Evolutionary conservation across 2,329 filamentous ascomycete species (phyloP), one percentile per base, ranked within the genome.

Genomic region (Curvularia hawaiiensis): DNA sequence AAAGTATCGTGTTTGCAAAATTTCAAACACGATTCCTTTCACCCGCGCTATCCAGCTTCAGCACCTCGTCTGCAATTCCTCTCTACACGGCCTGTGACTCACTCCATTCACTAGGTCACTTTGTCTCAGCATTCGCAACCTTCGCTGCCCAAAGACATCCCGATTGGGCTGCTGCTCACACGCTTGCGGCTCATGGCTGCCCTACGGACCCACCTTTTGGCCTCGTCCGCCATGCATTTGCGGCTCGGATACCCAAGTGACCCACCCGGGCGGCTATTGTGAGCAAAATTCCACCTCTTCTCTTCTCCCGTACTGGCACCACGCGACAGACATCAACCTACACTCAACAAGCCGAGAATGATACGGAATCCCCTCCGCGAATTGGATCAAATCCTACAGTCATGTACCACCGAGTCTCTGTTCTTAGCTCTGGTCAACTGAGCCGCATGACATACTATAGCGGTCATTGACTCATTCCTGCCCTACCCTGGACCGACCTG

Each of bases 181-280:
- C 48, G 50, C 53, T 59, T 61, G 63, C 59, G 63, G 64, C 64
- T 67, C 65, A 66, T 65, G 52, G 62, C 64, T 68, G 67, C 67
- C 67, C 61, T 68, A 67, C 59, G 58, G 65, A 52, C 62, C 67
- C 67, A 69, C 67, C 24, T 50, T 65, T 43, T 60, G 56, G 59
- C 63, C 62, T 52, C 55, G 61, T 60, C 57, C 49, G 58, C 62
- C 48, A 45, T 45, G 54, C 49, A 59, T 59, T 57, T 55, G 45
- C 57, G 48, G 54, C 57, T 58, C 62, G 61, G 46, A 64, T 64
- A 60, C 62, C 66, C 65, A 66, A 67, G 28, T 18, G 26, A 30
- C 63, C 65, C 65, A 66, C 63, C 56, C 55, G 35, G 53, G 66
- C 66, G 65, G 63, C 63, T 69, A 65, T 59, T 52, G 48, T 62